Percentiles rank a stretch among this genome's conserved stretches.
Evolutionary conservation across 2,329 filamentous ascomycete genomes (phyloP).

Genomic region (Dissoconium aciculare): DNA sequence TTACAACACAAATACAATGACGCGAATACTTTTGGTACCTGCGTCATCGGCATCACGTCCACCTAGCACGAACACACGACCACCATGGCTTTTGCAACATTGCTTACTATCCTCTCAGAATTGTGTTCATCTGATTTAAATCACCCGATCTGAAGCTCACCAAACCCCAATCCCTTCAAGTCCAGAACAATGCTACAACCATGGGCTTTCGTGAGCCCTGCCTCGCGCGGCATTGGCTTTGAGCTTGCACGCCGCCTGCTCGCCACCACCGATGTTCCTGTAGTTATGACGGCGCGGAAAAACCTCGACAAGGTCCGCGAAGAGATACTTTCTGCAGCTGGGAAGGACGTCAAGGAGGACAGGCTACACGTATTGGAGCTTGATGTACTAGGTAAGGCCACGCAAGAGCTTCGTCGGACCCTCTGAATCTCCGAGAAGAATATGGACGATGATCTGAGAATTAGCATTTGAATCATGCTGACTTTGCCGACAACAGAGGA

Average conservation of each 20-base stretch:
- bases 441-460: too few species aligned
- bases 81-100: too few species aligned
- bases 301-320: conserved; percentile 36
- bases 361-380: conserved; percentile 39
- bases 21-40: too few species aligned
- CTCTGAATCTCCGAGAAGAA: too few species aligned
- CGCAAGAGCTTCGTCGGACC: not conserved
- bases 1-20: too few species aligned
- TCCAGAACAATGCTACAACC: conserved; percentile 26
- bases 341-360: conserved; percentile 28
- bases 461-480: too few species aligned
- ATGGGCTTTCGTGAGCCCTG: conserved; percentile 41
- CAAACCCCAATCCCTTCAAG: not conserved
- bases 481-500: conserved; percentile 37
- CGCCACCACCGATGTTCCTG: conserved; percentile 40
- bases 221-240: conserved; percentile 49
- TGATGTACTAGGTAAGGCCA: conserved; percentile 41
- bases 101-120: too few species aligned
- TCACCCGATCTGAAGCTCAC: too few species aligned
- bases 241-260: conserved; percentile 45
- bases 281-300: conserved; percentile 46
- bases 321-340: conserved; percentile 36
- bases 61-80: too few species aligned
- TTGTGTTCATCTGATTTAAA: too few species aligned
- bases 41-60: too few species aligned